These are phyloP conservation scores for Tetracentron sinense DNA, from an alignment of 164 flowering plant species.

Conservation along the genomic window DNA sequence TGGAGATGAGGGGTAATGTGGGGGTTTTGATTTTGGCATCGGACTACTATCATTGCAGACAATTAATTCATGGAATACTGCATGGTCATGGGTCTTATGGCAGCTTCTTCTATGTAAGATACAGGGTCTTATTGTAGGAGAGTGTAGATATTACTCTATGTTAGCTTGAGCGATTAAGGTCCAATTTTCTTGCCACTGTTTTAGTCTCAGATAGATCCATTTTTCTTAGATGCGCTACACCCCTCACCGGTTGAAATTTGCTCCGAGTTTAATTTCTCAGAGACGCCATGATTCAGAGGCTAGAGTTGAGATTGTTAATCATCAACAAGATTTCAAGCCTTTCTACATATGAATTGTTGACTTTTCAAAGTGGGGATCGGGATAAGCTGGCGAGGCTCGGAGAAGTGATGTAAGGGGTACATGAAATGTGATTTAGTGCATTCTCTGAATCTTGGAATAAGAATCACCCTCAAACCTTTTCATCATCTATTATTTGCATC, in stretches of 20 bases:
- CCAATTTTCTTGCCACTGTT: not conserved
- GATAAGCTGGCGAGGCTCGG: not conserved
- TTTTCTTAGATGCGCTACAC: not conserved
- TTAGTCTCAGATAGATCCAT: not conserved
- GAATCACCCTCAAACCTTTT: not conserved
- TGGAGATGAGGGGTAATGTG: not conserved
- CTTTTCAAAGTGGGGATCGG: not conserved
- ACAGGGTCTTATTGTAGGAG: not conserved
- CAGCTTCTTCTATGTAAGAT: not conserved
- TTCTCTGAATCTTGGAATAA: conserved; percentile 16
- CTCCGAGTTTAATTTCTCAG: not conserved
- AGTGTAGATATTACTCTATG: not conserved
- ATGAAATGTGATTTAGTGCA: conserved; percentile 1
- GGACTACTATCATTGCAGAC: not conserved
- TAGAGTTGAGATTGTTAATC: not conserved
- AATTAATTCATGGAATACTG: not conserved
- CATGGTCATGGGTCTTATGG: not conserved
- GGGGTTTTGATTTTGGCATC: no score
- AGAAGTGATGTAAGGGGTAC: conserved; percentile 13
- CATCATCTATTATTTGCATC: not conserved
- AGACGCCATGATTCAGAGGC: not conserved
- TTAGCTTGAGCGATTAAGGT: not conserved
- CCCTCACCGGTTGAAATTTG: not conserved
- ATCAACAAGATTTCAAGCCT: not conserved
- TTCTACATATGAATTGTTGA: not conserved